Evolutionary conservation across 352 stramenopile genomes (phyloP).

Genomic region (Phytophthora pistaciae): DNA sequence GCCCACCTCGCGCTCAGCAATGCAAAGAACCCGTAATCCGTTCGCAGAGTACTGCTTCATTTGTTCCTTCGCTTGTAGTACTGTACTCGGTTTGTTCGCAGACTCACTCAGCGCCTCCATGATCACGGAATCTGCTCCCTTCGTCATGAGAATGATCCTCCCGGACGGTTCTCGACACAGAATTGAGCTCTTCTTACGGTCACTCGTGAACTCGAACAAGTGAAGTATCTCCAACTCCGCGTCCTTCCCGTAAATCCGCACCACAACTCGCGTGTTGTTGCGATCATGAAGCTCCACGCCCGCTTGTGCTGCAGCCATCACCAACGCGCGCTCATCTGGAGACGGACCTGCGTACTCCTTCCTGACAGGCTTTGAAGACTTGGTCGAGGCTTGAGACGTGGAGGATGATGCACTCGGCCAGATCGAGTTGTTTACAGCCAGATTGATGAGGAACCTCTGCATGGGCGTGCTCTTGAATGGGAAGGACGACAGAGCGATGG

Average conservation of each 20-base stretch:
- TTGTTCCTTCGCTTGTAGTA: conserved; percentile 49
- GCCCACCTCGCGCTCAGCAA: conserved; percentile 65
- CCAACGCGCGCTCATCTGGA: conserved; percentile 78
- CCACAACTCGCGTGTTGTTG: conserved; percentile 37
- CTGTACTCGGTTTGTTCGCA: conserved; percentile 31
- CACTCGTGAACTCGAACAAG: conserved; percentile 69
- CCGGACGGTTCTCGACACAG: conserved; percentile 46
- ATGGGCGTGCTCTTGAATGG: conserved; percentile 32
- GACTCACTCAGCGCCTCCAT: conserved; percentile 51
- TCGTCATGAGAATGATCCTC: conserved; percentile 61
- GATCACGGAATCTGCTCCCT: conserved; percentile 93
- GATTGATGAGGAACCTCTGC: conserved; percentile 59
- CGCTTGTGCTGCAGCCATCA: conserved; percentile 56
- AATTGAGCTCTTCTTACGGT: conserved; percentile 78
- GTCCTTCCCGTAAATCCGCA: conserved; percentile 42
- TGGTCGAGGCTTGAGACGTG: not conserved
- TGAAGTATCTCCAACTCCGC: conserved; percentile 58
- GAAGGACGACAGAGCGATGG: conserved; percentile 3
- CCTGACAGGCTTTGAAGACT: not conserved
- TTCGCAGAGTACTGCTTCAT: conserved; percentile 66
- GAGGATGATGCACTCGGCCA: conserved; percentile 34
- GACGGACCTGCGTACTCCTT: conserved; percentile 84
- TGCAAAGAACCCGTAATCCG: conserved; percentile 77
- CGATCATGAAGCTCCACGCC: conserved; percentile 50
- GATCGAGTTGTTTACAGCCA: conserved; percentile 71